Conservation (phyloP, 768 basidiomycete genomes). For the Mycena galericulata region DNA sequence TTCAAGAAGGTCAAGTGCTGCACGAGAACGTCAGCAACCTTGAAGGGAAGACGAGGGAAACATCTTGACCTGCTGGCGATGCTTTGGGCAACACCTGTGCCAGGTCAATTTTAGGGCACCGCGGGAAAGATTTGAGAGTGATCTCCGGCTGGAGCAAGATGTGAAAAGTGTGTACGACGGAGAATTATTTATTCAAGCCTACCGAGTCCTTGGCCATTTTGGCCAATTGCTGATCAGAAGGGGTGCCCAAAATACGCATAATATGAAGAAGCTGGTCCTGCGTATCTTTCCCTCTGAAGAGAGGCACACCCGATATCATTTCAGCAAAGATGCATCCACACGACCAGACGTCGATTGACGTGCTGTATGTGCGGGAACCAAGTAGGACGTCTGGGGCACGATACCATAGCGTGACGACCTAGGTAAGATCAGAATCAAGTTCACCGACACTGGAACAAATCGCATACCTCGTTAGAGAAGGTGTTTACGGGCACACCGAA, state of each 20-base stretch:
- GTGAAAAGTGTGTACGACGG: conserved; percentile 4
- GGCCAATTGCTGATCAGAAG: conserved; percentile 86
- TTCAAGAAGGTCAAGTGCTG: conserved; percentile 94
- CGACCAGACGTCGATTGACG: conserved; percentile 98
- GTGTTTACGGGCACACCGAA: conserved; percentile 99
- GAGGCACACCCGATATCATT: conserved; percentile 97
- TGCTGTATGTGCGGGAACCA: conserved; percentile 97
- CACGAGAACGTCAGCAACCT: conserved; percentile 32
- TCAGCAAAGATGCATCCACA: conserved; percentile 99
- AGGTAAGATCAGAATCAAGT: conserved; percentile 23
- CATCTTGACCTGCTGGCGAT: conserved; percentile 74
- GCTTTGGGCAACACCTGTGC: conserved; percentile 88
- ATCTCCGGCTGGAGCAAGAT: conserved; percentile 75
- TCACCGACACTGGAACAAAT: background rate
- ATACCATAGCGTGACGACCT: conserved; percentile 99
- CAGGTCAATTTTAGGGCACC: conserved; percentile 87
- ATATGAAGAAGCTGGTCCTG: conserved; percentile 98
- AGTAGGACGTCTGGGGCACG: conserved; percentile 97
- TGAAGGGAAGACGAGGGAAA: background rate
- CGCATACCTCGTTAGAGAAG: conserved; percentile 89
- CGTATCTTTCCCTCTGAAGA: conserved; percentile 90
- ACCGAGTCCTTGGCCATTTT: conserved; percentile 94
- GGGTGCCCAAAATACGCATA: conserved; percentile 97
- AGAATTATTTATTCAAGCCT: conserved; percentile 42
- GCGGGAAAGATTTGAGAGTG: conserved; percentile 84